Conservation (phyloP, 169 alveolate genomes). For the Hepatocystis sp. region DNA sequence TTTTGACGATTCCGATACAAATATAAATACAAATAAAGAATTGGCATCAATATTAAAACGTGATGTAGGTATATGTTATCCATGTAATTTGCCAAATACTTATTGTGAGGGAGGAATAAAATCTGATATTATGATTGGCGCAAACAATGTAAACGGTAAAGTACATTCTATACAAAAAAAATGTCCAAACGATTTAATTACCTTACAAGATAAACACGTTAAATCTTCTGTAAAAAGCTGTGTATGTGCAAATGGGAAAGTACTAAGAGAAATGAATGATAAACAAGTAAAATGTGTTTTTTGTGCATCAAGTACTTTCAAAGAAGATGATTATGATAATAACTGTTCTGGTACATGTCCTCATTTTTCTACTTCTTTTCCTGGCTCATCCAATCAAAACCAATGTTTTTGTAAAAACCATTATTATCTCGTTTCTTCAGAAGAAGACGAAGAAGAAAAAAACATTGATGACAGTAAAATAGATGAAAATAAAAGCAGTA, state of each 20-base stretch:
- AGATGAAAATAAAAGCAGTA: neutral
- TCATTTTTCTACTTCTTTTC: constrained; percentile 81
- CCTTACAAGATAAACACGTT: constrained; percentile 38
- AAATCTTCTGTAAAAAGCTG: constrained; percentile 64
- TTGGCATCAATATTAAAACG: constrained; percentile 38
- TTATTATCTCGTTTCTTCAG: constrained; percentile 41
- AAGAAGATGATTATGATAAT: constrained; percentile 77
- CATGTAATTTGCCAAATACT: constrained; percentile 56
- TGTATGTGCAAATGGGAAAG: constrained; percentile 69
- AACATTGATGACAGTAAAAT: neutral
- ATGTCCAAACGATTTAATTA: constrained; percentile 62
- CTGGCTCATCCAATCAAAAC: constrained; percentile 81
- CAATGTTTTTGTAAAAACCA: constrained; percentile 86
- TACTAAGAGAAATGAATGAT: constrained; percentile 27
- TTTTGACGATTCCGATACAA: too few species aligned
- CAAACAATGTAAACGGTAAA: constrained; percentile 9
- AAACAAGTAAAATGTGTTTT: constrained; percentile 54
- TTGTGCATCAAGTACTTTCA: constrained; percentile 82
- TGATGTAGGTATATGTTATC: constrained; percentile 51
- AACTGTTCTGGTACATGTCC: constrained; percentile 83
- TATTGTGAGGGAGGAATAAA: constrained; percentile 74
- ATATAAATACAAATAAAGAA: too few species aligned
- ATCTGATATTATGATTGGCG: constrained; percentile 23
- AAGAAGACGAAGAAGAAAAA: neutral
- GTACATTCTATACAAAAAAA: constrained; percentile 69